Base-by-base conservation (phyloP, 352 stramenopile genomes). In the Globisporangium heterothallicum region DNA sequence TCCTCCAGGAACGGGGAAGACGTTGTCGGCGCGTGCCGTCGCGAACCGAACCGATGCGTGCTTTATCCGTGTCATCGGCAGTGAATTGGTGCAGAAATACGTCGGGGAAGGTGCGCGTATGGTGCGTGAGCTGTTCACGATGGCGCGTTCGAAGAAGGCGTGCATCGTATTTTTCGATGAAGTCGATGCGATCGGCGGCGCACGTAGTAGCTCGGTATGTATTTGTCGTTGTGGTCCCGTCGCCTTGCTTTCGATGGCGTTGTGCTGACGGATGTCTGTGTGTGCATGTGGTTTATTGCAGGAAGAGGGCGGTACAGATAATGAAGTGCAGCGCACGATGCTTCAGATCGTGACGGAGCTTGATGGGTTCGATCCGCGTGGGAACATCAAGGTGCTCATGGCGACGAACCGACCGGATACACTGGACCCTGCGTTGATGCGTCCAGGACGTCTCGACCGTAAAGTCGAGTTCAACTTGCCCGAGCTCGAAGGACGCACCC, bases 81-180 rank as follows among this genome's bases (percentile, higher is more conserved):
- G 85, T 49, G 97, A 99, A 64, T 75, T 99, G 10, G 97, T 99
- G 42, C 97, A 99, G 68, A 99, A 99, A 66, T 99, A 99, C 71
- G 96, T 99, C 29, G 97, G 97, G 19, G 97, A 99, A 76, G 97
- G 97, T 51, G 97, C 97, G 13, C 83, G 97, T 36, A 99, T 99
- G 95, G 97, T 99, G 58, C 94, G 97, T 41, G 97, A 99, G 70
- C 75, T 99, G n/a, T 99, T 99, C 72, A 98, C 96, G 16, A 98
- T 99, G 96, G 97, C 97, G 16, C 89, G 96, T 30, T 97, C 90
- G 54, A 99, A 99, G 78, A 98, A 98, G 64, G 94, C 96, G 19
- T 98, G 88, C 62, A 97, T 98, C 50, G 82, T 99, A 42, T 99
- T 99, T 73, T 99, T 99, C 68, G 97, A 99, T 66, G 97, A 99